Conservation (phyloP, 768 basidiomycete genomes). For the Xerocomus potaroensis region DNA sequence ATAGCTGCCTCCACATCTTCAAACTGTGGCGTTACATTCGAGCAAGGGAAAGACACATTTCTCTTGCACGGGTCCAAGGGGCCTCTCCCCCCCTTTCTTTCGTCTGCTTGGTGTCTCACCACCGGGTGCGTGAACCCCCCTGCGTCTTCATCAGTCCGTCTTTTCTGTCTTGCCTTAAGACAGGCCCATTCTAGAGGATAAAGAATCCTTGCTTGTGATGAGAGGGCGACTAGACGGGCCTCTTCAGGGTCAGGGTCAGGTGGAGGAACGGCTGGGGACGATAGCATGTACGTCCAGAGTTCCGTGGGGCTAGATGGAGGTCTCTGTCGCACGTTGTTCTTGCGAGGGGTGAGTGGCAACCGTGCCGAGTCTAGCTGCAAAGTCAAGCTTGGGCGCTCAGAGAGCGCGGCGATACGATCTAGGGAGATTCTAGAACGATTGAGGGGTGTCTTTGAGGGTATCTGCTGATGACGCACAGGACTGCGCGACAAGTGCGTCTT, state of each 20-base stretch:
- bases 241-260: slow-evolving; percentile 22
- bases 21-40: slow-evolving; percentile 12
- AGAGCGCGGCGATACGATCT: slow-evolving; percentile 28
- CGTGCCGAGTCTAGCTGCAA: slow-evolving; percentile 6
- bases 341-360: slow-evolving; percentile 28
- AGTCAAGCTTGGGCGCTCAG: slow-evolving; percentile 25
- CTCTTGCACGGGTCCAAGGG: slow-evolving; percentile 1
- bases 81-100: slow-evolving; percentile 6
- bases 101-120: slow-evolving; percentile 6
- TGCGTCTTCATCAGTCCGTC: slow-evolving; percentile 21
- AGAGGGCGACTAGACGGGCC: slow-evolving; percentile 21
- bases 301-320: slow-evolving; percentile 14
- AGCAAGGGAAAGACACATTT: slow-evolving; percentile 1
- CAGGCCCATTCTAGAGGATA: slow-evolving; percentile 75
- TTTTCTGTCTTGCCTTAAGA: slow-evolving; percentile 40
- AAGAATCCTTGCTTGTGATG: slow-evolving; percentile 37
- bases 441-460: slow-evolving; percentile 11
- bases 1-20: slow-evolving; percentile 37
- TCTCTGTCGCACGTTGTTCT: slow-evolving; percentile 7
- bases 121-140: slow-evolving; percentile 9
- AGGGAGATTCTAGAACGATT: slow-evolving; percentile 29
- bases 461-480: slow-evolving; percentile 5
- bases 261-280: slow-evolving; percentile 22
- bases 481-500: slow-evolving; percentile 4
- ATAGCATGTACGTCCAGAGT: slow-evolving; percentile 30